Percentiles rank a stretch among this genome's conserved stretches.
Evolutionary conservation across 2,329 filamentous ascomycete species (phyloP).

Genomic region (Samsoniella hepiali): DNA sequence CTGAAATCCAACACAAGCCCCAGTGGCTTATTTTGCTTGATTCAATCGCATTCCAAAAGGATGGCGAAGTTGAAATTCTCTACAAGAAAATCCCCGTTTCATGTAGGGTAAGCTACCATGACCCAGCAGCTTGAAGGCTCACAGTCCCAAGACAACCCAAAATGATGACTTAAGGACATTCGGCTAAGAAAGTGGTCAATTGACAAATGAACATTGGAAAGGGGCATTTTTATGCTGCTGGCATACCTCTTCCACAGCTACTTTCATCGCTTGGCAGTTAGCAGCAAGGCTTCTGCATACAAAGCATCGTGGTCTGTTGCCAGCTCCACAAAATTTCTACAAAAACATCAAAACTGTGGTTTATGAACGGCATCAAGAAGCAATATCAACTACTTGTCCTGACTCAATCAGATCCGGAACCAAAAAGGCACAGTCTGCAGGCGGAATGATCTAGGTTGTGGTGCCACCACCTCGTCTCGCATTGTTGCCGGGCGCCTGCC

Average conservation of each 20-base stretch:
- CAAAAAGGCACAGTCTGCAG: neutral
- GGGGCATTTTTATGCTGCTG: neutral
- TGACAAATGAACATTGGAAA: too few relatives aligned
- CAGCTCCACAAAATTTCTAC: slow-evolving; percentile 7
- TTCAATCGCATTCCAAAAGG: neutral
- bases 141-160: neutral
- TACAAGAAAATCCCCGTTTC: neutral
- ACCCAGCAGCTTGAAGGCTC: neutral
- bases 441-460: neutral
- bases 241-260: too few relatives aligned
- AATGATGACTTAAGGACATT: neutral
- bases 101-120: neutral
- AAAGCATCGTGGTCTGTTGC: neutral
- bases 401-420: neutral
- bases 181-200: too few relatives aligned
- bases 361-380: neutral
- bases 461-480: neutral
- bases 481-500: slow-evolving; percentile 2
- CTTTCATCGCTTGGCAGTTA: neutral
- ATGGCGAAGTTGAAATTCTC: neutral
- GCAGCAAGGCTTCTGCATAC: neutral
- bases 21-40: too few relatives aligned
- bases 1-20: neutral
- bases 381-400: neutral
- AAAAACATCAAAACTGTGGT: neutral